phyloP scores from a whole-genome alignment of 2,329 filamentous ascomycete genomes.

The Cytospora leucostoma region DNA sequence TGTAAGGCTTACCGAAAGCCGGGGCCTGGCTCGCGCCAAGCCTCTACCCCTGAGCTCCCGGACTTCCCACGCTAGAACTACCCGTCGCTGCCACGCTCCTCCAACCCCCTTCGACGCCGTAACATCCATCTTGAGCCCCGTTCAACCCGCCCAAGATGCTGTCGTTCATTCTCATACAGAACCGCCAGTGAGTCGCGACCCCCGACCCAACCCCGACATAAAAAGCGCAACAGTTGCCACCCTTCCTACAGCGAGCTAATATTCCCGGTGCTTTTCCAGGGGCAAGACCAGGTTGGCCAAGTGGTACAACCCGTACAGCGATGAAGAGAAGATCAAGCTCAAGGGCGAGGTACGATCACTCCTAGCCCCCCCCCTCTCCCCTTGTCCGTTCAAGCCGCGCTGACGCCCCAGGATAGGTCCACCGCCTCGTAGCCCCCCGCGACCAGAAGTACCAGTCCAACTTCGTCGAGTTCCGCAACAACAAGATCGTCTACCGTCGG shows the following conservation, averaged over 20 bases:
- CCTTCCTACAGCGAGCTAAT: constrained; percentile 8
- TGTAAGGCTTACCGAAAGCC: neutral
- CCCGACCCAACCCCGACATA: no score
- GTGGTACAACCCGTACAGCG: constrained; percentile 98
- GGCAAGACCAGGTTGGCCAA: constrained; percentile 98
- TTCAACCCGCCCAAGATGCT: constrained; percentile 52
- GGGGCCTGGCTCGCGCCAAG: constrained; percentile 13
- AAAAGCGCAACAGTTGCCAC: no score
- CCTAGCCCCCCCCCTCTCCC: constrained; percentile 10
- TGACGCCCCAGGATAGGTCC: constrained; percentile 60
- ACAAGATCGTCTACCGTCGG: constrained; percentile 95
- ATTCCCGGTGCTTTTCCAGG: constrained; percentile 49
- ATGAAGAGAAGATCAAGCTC: constrained; percentile 98
- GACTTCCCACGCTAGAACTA: constrained; percentile 19
- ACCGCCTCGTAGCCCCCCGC: constrained; percentile 93
- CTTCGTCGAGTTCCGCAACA: constrained; percentile 94
- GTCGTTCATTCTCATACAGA: constrained; percentile 88
- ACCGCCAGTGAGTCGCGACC: constrained; percentile 66
- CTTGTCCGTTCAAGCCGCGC: constrained; percentile 1
- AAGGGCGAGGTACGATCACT: constrained; percentile 80
- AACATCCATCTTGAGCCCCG: constrained; percentile 19
- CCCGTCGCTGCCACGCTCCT: constrained; percentile 22
- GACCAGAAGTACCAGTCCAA: constrained; percentile 99
- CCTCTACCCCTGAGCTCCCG: constrained; percentile 9
- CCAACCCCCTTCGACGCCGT: constrained; percentile 14